Base-by-base conservation (phyloP, 2,329 filamentous ascomycete species). In the Talaromyces atroroseus region DNA sequence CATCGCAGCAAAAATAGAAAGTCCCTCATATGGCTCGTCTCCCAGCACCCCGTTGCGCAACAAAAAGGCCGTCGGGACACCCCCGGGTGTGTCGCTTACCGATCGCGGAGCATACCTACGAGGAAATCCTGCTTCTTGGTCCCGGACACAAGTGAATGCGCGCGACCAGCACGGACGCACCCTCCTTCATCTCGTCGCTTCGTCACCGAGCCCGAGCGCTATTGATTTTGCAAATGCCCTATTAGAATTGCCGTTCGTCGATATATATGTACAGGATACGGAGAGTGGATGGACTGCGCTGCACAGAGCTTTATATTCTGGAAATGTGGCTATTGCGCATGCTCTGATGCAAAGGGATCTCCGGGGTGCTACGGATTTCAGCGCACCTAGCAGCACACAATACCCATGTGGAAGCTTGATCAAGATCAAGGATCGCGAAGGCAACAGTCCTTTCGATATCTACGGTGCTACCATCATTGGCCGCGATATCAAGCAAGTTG, bases 221-320 rank as follows among this genome's bases (percentile, higher is more conserved):
- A 73, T 86, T 38, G 81, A 78, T 2, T 96, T 96, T 66, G 90
- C 92, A 20, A 79, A 84, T 60, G 86, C 89, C 11, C 79, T 99
- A 36, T 79, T 97, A 48, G 86, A 91, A 21, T 86, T 95, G 66
- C 90, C 91, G 1, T 80, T 87, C 52, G 82, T 91, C 62, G 94
- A 99, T 72, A 77, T 97, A 8, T 94, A 96, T 66, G 78, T 82
- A 2, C 92, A 95, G 69, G 94, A 99, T 71, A 78, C 80, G 7
- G 94, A 99, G 72, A 97, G 88, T 71, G 92, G 92, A 46, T 99
- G 94, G 94, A 99, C 95, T 59, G 87, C 92, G 38, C 79, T 99
- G 40, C 94, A 99, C 68, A 84, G 94, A 64, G 90, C 92, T 7
- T 79, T 97, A 44, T 97, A 96, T 69, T 85, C 86, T 64, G 92